phyloP scores from a whole-genome alignment of 1,284 basidiomycete genomes.

The Cutaneotrichosporon sp. region DNA sequence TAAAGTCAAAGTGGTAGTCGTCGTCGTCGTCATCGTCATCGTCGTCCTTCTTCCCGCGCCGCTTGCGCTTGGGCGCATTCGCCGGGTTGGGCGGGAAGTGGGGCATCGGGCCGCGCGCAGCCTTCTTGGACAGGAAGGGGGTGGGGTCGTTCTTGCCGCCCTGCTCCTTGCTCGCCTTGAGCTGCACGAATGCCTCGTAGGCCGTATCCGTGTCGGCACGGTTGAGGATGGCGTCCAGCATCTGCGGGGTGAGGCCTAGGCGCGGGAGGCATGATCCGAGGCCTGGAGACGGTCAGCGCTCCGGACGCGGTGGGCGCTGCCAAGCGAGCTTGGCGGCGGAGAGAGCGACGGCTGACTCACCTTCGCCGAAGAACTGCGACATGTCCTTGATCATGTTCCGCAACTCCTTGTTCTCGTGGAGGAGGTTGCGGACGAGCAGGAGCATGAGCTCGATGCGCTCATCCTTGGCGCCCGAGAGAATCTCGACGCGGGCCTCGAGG shows the following conservation, averaged over 20 bases:
- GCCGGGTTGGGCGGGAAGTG: slow-evolving; percentile 10
- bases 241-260: slow-evolving; percentile 69
- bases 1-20: slow-evolving; percentile 1
- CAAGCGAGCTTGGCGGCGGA: background rate
- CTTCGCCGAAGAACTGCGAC: slow-evolving; percentile 79
- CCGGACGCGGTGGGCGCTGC: background rate
- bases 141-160: slow-evolving; percentile 16
- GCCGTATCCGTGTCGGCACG: slow-evolving; percentile 86
- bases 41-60: slow-evolving; percentile 14
- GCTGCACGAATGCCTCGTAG: slow-evolving; percentile 74
- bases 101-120: slow-evolving; percentile 4
- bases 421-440: slow-evolving; percentile 80
- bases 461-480: slow-evolving; percentile 86
- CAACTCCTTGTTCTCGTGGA: slow-evolving; percentile 82
- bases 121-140: slow-evolving; percentile 5
- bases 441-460: slow-evolving; percentile 78
- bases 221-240: slow-evolving; percentile 77
- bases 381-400: slow-evolving; percentile 74
- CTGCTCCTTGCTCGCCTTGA: slow-evolving; percentile 50
- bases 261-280: slow-evolving; percentile 67
- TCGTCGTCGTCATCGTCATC: slow-evolving; percentile 10
- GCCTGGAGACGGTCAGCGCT: slow-evolving; percentile 27
- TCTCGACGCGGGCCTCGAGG: slow-evolving; percentile 85
- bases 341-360: slow-evolving; percentile 57
- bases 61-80: slow-evolving; percentile 34